These are phyloP conservation scores for Artemisia annua DNA, from an alignment of 129 eudicot species.

Conservation along the genomic window DNA sequence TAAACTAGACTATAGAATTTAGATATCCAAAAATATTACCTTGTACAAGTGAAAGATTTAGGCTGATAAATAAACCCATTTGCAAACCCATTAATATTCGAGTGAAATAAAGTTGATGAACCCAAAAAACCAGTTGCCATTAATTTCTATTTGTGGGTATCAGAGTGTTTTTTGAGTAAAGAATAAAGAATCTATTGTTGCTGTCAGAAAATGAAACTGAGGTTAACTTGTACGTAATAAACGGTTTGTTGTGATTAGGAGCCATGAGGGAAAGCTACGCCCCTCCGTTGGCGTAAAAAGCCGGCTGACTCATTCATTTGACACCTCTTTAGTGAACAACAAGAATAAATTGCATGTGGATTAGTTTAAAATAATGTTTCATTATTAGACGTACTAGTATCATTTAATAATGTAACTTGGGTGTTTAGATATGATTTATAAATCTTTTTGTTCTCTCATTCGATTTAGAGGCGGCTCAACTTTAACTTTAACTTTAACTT, in stretches of 20 bases:
- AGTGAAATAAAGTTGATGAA: slow-evolving; percentile 56
- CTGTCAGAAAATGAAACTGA: not conserved
- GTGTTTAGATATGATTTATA: too few relatives aligned
- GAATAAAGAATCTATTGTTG: not conserved
- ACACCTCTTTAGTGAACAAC: slow-evolving; percentile 16
- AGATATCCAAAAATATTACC: slow-evolving; percentile 33
- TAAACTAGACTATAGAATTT: too few relatives aligned
- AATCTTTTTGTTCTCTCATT: too few relatives aligned
- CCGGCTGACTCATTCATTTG: slow-evolving; percentile 6
- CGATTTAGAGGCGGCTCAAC: too few relatives aligned
- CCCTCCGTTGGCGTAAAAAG: slow-evolving; percentile 36
- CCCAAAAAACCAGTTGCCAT: slow-evolving; percentile 68
- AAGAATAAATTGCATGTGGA: slow-evolving; percentile 18
- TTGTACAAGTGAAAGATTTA: slow-evolving; percentile 42
- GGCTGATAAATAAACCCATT: slow-evolving; percentile 31
- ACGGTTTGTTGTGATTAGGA: not conserved
- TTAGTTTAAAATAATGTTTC: not conserved
- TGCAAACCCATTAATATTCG: slow-evolving; percentile 41
- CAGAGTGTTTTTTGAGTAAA: slow-evolving; percentile 8
- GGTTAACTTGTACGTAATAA: too few relatives aligned
- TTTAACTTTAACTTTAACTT: too few relatives aligned
- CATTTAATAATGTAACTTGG: too few relatives aligned
- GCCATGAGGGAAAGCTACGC: not conserved
- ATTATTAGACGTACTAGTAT: too few relatives aligned
- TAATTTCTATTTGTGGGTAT: not conserved